Conservation (phyloP, 768 basidiomycete species). For the Boletus sp. region DNA sequence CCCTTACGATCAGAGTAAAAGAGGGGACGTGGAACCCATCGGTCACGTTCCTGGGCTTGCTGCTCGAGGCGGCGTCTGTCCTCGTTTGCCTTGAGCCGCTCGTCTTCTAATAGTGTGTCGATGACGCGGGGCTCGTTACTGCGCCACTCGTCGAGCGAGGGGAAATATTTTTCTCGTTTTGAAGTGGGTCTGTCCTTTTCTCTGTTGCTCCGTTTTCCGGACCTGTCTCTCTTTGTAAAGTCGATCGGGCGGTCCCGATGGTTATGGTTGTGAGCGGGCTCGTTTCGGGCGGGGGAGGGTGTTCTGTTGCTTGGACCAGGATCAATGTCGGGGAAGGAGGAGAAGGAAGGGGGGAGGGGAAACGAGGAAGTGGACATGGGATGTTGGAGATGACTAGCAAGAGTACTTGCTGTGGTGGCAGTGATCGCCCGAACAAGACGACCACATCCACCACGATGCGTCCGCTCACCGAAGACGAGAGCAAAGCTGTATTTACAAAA, state of each 20-base stretch:
- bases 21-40: slow-evolving; percentile 29
- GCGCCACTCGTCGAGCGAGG: slow-evolving; percentile 26
- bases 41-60: slow-evolving; percentile 18
- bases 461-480: slow-evolving; percentile 95
- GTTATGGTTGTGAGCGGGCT: slow-evolving; percentile 11
- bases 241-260: slow-evolving; percentile 15
- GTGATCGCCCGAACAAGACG: not conserved
- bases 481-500: slow-evolving; percentile 93
- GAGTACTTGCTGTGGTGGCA: slow-evolving; percentile 5
- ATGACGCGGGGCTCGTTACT: slow-evolving; percentile 12
- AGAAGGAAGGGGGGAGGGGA: slow-evolving; percentile 63
- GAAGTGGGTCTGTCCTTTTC: slow-evolving; percentile 30
- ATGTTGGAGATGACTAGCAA: not conserved
- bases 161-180: slow-evolving; percentile 32
- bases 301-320: slow-evolving; percentile 38
- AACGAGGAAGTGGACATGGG: slow-evolving; percentile 55
- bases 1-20: slow-evolving; percentile 71
- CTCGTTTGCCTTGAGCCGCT: slow-evolving; percentile 34
- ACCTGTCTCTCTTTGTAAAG: slow-evolving; percentile 19
- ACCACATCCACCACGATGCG: slow-evolving; percentile 58
- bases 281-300: slow-evolving; percentile 16
- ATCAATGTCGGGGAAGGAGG: slow-evolving; percentile 67
- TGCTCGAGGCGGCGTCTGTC: slow-evolving; percentile 29
- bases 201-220: slow-evolving; percentile 22
- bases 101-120: slow-evolving; percentile 26